Conservation (phyloP, 2,329 filamentous ascomycete genomes). For the Tolypocladium guangdongense region DNA sequence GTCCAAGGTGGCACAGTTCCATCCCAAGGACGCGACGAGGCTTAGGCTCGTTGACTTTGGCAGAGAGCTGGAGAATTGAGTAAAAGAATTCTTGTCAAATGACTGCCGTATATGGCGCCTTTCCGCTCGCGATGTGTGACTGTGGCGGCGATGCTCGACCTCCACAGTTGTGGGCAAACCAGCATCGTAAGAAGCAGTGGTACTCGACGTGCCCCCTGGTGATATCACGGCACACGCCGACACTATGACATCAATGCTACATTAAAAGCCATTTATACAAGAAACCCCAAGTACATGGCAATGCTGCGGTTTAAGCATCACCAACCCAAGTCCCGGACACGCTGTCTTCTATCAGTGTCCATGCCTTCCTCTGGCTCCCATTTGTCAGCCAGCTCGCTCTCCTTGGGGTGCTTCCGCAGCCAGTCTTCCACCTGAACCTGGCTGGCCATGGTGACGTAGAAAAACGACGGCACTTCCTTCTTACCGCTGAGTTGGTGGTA, state of each 20-base stretch:
- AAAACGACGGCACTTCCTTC: conserved; percentile 1
- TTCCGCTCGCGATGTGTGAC: background rate
- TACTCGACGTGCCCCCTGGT: too few relatives aligned
- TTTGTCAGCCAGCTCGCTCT: background rate
- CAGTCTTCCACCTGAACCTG: background rate
- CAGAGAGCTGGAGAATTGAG: conserved; percentile 45
- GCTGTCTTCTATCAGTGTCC: background rate
- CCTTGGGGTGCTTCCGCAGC: background rate
- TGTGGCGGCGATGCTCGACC: background rate
- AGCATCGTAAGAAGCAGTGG: too few relatives aligned
- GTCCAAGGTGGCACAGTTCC: conserved; percentile 55
- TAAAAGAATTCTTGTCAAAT: background rate
- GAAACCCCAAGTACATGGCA: background rate
- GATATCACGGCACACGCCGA: background rate
- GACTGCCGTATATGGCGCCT: background rate
- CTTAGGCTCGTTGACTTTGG: conserved; percentile 54
- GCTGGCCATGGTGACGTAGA: background rate
- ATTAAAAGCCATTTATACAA: background rate
- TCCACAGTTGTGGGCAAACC: too few relatives aligned
- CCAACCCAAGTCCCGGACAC: background rate
- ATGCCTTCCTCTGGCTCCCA: background rate
- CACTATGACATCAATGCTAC: background rate
- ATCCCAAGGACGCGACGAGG: conserved; percentile 49
- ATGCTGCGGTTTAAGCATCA: background rate
- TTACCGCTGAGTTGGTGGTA: conserved; percentile 2